Percentiles rank a stretch among this genome's conserved stretches.
These are phyloP conservation scores for Zopfochytrium polystomum DNA, from an alignment of 371 early-diverging fungal species.

Conservation along the genomic window DNA sequence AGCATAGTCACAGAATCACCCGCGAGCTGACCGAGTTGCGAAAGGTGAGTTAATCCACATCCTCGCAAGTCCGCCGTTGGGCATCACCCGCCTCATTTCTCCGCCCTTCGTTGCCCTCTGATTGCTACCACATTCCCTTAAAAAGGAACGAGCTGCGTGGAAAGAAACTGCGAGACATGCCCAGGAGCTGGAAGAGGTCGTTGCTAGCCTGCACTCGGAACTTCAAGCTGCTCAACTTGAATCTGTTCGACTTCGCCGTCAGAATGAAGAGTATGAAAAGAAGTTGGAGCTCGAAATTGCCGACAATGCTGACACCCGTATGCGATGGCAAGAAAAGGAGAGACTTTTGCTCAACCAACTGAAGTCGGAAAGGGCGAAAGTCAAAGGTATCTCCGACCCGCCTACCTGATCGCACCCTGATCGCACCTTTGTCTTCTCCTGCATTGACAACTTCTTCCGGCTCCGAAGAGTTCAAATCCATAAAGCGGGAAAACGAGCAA, in stretches of 20 bases:
- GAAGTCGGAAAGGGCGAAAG: constrained; percentile 7
- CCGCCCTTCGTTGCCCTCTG: background rate
- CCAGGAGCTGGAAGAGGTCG: constrained; percentile 8
- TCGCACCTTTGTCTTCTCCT: background rate
- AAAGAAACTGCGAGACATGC: background rate
- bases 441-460: background rate
- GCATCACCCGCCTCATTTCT: background rate
- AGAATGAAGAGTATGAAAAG: constrained; percentile 16
- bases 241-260: constrained; percentile 14
- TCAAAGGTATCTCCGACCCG: constrained; percentile 12
- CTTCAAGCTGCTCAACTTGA: constrained; percentile 5
- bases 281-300: constrained; percentile 12
- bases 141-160: constrained; percentile 12
- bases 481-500: background rate
- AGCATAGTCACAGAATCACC: constrained; percentile 1
- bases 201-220: constrained; percentile 5
- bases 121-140: background rate
- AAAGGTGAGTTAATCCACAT: constrained; percentile 8
- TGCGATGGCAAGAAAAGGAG: constrained; percentile 17
- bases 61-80: background rate
- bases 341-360: background rate
- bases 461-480: background rate
- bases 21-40: constrained; percentile 9
- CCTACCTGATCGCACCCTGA: background rate
- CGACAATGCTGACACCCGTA: constrained; percentile 12